phyloP scores from a whole-genome alignment of 331 rosid species.

The Dryas integrifolia region DNA sequence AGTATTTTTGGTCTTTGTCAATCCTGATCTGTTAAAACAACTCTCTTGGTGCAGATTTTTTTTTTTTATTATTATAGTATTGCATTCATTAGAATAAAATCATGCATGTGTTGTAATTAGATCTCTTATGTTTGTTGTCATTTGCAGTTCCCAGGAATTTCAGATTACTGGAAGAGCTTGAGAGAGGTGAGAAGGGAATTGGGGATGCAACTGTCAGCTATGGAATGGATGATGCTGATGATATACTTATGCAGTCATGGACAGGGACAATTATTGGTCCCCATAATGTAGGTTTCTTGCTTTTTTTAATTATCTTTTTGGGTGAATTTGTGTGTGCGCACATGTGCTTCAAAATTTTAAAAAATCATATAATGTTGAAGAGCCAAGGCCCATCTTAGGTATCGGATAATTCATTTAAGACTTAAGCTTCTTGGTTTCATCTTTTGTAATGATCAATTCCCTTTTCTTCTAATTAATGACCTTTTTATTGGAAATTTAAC shows the following conservation, averaged over 20 bases:
- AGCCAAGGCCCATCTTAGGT: too few species aligned
- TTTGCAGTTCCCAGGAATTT: slow-evolving; percentile 89
- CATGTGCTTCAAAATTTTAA: background rate
- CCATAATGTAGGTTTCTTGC: slow-evolving; percentile 61
- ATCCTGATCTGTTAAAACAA: background rate
- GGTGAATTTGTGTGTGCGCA: background rate
- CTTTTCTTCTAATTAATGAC: too few species aligned
- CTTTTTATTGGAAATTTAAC: too few species aligned
- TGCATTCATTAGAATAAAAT: background rate
- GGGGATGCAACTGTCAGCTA: slow-evolving; percentile 99
- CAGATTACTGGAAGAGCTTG: slow-evolving; percentile 96
- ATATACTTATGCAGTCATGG: slow-evolving; percentile 92
- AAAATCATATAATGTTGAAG: background rate
- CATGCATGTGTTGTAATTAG: slow-evolving; percentile 10
- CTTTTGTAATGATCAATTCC: too few species aligned
- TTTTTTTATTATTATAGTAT: background rate
- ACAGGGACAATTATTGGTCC: slow-evolving; percentile 97
- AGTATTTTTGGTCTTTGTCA: background rate
- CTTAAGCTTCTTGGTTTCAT: too few species aligned
- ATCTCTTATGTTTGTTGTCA: slow-evolving; percentile 13
- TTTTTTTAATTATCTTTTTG: slow-evolving; percentile 7
- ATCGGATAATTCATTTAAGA: too few species aligned
- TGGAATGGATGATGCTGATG: slow-evolving; percentile 99
- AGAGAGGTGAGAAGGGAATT: slow-evolving; percentile 97
- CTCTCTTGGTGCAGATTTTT: background rate